A percentile compares a stretch with the other conserved stretches of the same genome.
phyloP scores from a whole-genome alignment of 352 stramenopile genomes.

The Phytophthora boehmeriae region DNA sequence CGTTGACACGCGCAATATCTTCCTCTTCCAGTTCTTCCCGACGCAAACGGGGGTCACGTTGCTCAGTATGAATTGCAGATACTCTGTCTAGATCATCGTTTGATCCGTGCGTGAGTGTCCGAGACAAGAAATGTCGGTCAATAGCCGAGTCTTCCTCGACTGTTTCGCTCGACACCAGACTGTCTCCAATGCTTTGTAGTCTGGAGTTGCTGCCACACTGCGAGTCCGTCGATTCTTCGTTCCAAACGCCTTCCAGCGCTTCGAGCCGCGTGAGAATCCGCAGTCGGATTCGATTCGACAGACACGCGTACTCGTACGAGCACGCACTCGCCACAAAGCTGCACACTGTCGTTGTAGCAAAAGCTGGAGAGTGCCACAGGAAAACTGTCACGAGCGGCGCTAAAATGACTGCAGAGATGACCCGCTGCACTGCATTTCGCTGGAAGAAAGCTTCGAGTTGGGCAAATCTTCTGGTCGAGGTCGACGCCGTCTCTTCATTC shows the following conservation, averaged over 20 bases:
- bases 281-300: constrained; percentile 66
- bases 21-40: constrained; percentile 28
- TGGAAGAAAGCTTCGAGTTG: constrained; percentile 22
- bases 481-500: neutral
- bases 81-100: constrained; percentile 1
- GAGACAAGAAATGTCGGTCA: constrained; percentile 4
- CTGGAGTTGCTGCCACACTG: constrained; percentile 3
- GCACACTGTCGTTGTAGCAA: constrained; percentile 66
- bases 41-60: constrained; percentile 14
- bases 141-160: constrained; percentile 5
- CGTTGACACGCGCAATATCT: constrained; percentile 25
- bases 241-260: constrained; percentile 34
- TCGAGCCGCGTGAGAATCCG: constrained; percentile 43
- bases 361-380: constrained; percentile 64
- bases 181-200: neutral
- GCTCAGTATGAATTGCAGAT: neutral
- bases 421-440: constrained; percentile 62
- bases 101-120: neutral
- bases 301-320: constrained; percentile 73
- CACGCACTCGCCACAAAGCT: constrained; percentile 59
- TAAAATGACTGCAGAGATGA: constrained; percentile 58
- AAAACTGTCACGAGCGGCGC: constrained; percentile 67
- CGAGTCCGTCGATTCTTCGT: constrained; percentile 7
- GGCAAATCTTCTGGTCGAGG: neutral
- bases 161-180: constrained; percentile 9